phyloP scores from a whole-genome alignment of 192 early-diverging fungal species.

The Rhizoclosmatium sp. region DNA sequence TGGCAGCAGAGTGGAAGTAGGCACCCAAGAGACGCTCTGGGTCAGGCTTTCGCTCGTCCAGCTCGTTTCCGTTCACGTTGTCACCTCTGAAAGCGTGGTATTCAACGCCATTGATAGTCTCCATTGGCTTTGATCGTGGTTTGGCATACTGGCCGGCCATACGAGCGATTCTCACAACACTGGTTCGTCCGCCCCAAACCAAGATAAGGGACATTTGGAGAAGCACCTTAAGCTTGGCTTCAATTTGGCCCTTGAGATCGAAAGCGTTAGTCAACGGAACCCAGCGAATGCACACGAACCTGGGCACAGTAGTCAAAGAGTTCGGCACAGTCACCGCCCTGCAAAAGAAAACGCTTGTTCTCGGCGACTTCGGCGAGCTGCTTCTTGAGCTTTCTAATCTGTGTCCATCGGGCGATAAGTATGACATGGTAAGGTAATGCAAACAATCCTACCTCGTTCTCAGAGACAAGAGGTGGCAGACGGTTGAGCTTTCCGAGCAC shows the following conservation, averaged over 20 bases:
- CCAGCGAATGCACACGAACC: slow-evolving; percentile 43
- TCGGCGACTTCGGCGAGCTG: slow-evolving; percentile 90
- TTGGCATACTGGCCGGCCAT: slow-evolving; percentile 99
- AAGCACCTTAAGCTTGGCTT: slow-evolving; percentile 94
- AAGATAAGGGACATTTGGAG: slow-evolving; percentile 98
- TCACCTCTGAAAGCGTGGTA: slow-evolving; percentile 94
- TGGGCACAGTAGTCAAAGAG: slow-evolving; percentile 97
- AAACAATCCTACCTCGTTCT: slow-evolving; percentile 70
- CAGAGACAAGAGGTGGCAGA: slow-evolving; percentile 91
- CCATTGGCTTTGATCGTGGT: slow-evolving; percentile 91
- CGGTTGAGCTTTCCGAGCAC: slow-evolving; percentile 79
- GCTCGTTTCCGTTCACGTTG: slow-evolving; percentile 96
- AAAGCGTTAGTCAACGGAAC: neutral
- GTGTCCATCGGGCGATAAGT: neutral
- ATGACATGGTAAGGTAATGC: neutral
- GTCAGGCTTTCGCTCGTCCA: slow-evolving; percentile 84
- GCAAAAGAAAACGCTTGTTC: slow-evolving; percentile 91
- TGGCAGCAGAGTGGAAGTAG: slow-evolving; percentile 98
- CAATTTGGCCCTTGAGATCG: slow-evolving; percentile 74
- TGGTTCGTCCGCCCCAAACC: slow-evolving; percentile 90
- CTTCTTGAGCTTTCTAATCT: slow-evolving; percentile 82
- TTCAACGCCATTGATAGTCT: slow-evolving; percentile 82
- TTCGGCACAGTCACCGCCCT: slow-evolving; percentile 99
- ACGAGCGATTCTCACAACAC: slow-evolving; percentile 94
- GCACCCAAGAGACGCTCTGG: slow-evolving; percentile 90